A percentile compares a stretch with the other conserved stretches of the same genome.
Evolutionary conservation across 2,329 filamentous ascomycete genomes (phyloP).

Genomic region (Aspergillus amoenus): DNA sequence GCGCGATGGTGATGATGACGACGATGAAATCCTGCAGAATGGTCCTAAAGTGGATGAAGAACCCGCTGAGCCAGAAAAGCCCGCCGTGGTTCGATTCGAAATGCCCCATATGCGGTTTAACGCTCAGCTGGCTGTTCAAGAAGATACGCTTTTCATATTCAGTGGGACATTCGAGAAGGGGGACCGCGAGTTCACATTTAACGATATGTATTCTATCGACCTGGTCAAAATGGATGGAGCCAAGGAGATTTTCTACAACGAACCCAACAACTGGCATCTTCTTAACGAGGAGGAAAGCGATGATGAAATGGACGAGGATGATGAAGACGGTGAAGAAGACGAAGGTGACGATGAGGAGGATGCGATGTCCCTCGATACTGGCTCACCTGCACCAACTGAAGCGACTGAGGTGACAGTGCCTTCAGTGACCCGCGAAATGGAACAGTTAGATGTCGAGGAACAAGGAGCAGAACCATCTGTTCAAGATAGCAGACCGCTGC

Average conservation of each 20-base stretch:
- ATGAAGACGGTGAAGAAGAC: constrained; percentile 42
- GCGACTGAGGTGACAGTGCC: constrained; percentile 38
- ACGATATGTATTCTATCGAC: constrained; percentile 90
- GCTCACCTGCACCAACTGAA: constrained; percentile 40
- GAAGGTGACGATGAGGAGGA: constrained; percentile 48
- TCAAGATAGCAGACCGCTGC: constrained; percentile 74
- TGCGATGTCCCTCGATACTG: constrained; percentile 43
- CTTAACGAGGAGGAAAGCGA: constrained; percentile 62
- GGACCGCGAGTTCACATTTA: constrained; percentile 92
- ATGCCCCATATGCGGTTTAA: constrained; percentile 91
- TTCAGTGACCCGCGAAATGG: constrained; percentile 36
- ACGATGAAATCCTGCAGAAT: constrained; percentile 32
- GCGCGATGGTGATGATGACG: constrained; percentile 48
- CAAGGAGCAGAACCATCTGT: constrained; percentile 47
- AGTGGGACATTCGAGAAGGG: constrained; percentile 95
- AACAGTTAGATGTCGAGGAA: constrained; percentile 40
- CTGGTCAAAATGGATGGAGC: constrained; percentile 94
- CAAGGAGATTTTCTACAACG: constrained; percentile 82
- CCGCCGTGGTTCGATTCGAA: constrained; percentile 70
- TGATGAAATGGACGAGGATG: constrained; percentile 50
- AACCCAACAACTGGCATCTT: constrained; percentile 80
- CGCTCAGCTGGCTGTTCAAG: constrained; percentile 83
- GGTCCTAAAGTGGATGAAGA: constrained; percentile 56
- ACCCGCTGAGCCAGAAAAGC: constrained; percentile 51
- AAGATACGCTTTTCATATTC: constrained; percentile 90